Evolutionary conservation across 352 stramenopile species (phyloP), one percentile per base, ranked within the genome.

Genomic region (Hyaloperonospora arabidopsidis): DNA sequence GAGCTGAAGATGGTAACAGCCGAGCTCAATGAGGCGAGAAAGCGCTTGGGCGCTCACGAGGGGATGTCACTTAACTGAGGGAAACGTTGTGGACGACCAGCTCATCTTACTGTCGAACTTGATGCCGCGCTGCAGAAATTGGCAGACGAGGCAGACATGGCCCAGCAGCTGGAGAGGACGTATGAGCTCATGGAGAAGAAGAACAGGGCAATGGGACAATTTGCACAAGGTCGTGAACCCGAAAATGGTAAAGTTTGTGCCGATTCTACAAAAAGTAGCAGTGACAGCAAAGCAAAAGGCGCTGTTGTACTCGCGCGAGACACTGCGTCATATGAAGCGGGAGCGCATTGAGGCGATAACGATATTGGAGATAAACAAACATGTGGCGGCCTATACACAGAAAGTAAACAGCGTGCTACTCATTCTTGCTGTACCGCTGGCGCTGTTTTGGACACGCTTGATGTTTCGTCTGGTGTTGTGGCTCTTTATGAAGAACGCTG

Each of bases 371-470:
- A 66, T 85, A 56, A 86, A 84, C 48, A 66, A 83, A 11, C 44
- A 78, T 40, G 67, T 88, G 18, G 72, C 74, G 1, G 50, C 60
- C 17, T 67, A 87, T 63, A 76, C 80, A 14, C 78, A 85, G 55
- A 78, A 74, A 56, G 81, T 88, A 6, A 78, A 90, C 40, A 63
- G 66, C 3, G 65, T 76, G 48, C 61, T 90, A 15, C 39, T 79
- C 5, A 44, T 74, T 17, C 45, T 90, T 46, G 58, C 68, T 0
- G 52, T 76, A 2, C 78, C 80, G 39, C 48, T 88, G 19, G 71
- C 68, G 56, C 57, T 78, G 21, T 45, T 90, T 32, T 52, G 72
- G 45, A 56, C 84, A 29, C 74, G 76, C 28, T 48, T 88, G 23
- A 61, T 64, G 11, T 46, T 90, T 39, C 75, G 68, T 32, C 35